Percentiles rank a stretch among this genome's conserved stretches.
phyloP scores from a whole-genome alignment of 1,284 basidiomycete species.

The Neonothopanus nambi region DNA sequence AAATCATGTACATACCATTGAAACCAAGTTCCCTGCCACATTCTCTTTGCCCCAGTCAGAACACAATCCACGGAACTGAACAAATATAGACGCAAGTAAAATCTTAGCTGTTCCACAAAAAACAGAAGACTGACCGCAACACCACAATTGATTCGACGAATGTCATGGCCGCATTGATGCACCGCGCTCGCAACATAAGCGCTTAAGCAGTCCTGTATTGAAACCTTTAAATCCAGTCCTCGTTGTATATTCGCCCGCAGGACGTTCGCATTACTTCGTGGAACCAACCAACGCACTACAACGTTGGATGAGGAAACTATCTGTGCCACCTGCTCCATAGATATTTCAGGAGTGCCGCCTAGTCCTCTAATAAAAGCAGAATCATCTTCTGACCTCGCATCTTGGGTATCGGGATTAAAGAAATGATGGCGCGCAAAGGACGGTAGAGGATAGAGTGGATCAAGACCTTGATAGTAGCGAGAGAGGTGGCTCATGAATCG shows the following conservation, averaged over 20 bases:
- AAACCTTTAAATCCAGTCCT: background rate
- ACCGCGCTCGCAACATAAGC: constrained; percentile 29
- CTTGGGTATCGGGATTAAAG: constrained; percentile 8
- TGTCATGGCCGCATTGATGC: constrained; percentile 26
- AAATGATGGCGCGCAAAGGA: constrained; percentile 25
- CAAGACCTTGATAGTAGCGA: constrained; percentile 24
- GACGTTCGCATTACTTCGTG: constrained; percentile 13
- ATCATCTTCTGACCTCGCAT: background rate
- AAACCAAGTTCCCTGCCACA: constrained; percentile 29
- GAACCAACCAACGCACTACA: constrained; percentile 23
- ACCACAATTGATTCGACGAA: no score
- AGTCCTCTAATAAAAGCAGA: background rate
- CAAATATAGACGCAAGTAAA: no score
- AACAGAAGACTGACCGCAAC: no score
- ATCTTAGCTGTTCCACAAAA: no score
- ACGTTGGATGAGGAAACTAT: constrained; percentile 17
- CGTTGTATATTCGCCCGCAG: constrained; percentile 13
- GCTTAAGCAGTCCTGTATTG: constrained; percentile 32
- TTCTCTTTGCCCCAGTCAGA: constrained; percentile 21
- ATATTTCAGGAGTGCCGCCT: constrained; percentile 15
- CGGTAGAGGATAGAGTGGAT: constrained; percentile 12
- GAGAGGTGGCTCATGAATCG: constrained; percentile 32
- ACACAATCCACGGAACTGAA: constrained; percentile 24
- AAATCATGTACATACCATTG: constrained; percentile 21
- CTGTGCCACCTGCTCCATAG: constrained; percentile 26